Percentiles rank a stretch among this genome's conserved stretches.
These are phyloP conservation scores for Dalbergia oliveri DNA, from an alignment of 306 rosid species.

Conservation along the genomic window DNA sequence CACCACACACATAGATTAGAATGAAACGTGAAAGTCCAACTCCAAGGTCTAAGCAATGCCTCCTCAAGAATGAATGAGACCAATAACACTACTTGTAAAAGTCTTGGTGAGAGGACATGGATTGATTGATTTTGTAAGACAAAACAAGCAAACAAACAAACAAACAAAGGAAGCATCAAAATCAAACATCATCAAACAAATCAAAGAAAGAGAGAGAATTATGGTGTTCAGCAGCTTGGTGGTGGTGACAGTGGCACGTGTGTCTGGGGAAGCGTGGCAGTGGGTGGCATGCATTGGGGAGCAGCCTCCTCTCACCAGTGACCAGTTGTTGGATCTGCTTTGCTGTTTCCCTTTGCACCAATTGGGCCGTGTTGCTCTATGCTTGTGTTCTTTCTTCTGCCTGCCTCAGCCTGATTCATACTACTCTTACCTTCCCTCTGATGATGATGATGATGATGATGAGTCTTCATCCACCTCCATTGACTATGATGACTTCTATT, in stretches of 20 bases:
- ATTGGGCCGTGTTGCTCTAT: constrained; percentile 70
- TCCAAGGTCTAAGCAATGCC: not conserved
- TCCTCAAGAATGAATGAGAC: too few species aligned
- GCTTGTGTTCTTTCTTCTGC: constrained; percentile 81
- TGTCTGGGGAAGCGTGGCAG: constrained; percentile 79
- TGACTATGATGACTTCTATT: constrained; percentile 54
- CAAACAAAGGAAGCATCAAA: not conserved
- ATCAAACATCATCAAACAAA: too few species aligned
- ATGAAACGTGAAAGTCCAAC: not conserved
- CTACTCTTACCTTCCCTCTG: constrained; percentile 53
- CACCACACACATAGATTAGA: not conserved
- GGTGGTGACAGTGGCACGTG: constrained; percentile 71
- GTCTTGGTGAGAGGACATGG: not conserved
- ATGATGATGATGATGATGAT: constrained; percentile 36
- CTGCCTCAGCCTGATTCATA: constrained; percentile 60
- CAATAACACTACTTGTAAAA: too few species aligned
- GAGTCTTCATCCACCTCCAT: constrained; percentile 53
- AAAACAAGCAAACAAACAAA: too few species aligned
- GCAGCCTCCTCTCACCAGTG: constrained; percentile 64
- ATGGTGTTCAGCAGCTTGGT: constrained; percentile 78
- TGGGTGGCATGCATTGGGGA: constrained; percentile 63
- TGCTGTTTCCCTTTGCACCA: constrained; percentile 77
- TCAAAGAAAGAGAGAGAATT: not conserved
- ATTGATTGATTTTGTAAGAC: not conserved
- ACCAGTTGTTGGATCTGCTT: constrained; percentile 68